phyloP scores from a whole-genome alignment of 2,329 filamentous ascomycete genomes.

The Atkinsonella texensis region DNA sequence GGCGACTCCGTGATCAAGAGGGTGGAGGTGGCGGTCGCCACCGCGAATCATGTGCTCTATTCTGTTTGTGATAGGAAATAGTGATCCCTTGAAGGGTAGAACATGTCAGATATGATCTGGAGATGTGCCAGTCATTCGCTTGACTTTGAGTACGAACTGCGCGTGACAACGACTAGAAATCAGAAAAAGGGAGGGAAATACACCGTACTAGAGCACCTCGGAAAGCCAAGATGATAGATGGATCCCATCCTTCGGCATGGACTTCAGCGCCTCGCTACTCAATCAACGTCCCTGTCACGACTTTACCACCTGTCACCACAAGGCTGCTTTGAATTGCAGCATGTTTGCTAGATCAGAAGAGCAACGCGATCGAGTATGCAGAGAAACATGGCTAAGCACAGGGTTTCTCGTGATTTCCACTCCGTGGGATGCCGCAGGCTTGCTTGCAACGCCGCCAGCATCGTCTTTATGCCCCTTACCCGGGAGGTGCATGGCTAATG shows the following conservation, averaged over 20 bases:
- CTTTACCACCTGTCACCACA: not conserved
- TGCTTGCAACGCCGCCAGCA: slow-evolving; percentile 21
- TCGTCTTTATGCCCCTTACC: slow-evolving; percentile 22
- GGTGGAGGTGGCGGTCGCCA: slow-evolving; percentile 14
- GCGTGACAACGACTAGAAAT: not conserved
- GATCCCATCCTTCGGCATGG: slow-evolving; percentile 23
- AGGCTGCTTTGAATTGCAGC: not conserved
- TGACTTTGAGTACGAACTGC: no score
- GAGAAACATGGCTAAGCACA: slow-evolving; percentile 28
- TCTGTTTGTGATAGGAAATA: slow-evolving; percentile 25
- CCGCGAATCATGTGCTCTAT: slow-evolving; percentile 23
- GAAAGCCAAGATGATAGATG: slow-evolving; percentile 25
- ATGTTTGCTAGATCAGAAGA: not conserved
- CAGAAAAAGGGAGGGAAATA: not conserved
- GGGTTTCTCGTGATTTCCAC: slow-evolving; percentile 29
- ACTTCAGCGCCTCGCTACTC: slow-evolving; percentile 25
- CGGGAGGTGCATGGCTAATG: slow-evolving; percentile 24
- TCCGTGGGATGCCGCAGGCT: slow-evolving; percentile 24
- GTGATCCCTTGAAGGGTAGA: slow-evolving; percentile 20
- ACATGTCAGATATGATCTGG: slow-evolving; percentile 27
- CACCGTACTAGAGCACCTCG: slow-evolving; percentile 24
- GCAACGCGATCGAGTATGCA: slow-evolving; percentile 25
- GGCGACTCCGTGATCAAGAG: slow-evolving; percentile 11
- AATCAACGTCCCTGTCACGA: slow-evolving; percentile 19
- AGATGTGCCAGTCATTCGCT: not conserved